These are phyloP conservation scores for Magnolia officinalis DNA, from an alignment of 164 flowering plant species.

Conservation along the genomic window DNA sequence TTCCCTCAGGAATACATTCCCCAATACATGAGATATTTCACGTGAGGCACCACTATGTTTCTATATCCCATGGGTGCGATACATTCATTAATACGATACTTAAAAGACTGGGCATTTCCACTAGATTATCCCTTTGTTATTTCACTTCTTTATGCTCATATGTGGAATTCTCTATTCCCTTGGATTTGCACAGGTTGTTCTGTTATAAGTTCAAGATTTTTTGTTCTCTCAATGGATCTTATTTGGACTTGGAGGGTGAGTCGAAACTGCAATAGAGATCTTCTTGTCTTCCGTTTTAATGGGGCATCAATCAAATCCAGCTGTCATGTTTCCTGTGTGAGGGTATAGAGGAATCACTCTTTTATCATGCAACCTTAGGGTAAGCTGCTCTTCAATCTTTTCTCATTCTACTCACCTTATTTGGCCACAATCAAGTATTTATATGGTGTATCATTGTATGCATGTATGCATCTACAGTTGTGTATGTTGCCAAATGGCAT, in stretches of 20 bases:
- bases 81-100: no score
- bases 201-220: neutral
- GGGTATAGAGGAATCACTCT: conserved; percentile 11
- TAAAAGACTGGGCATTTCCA: neutral
- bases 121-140: neutral
- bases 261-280: neutral
- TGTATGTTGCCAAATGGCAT: neutral
- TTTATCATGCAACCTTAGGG: neutral
- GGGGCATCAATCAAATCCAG: neutral
- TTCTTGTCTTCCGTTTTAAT: neutral
- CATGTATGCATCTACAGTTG: conserved; percentile 12
- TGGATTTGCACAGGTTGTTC: neutral
- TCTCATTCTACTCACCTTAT: neutral
- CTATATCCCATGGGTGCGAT: no score
- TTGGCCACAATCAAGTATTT: conserved; percentile 1
- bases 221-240: conserved; percentile 11
- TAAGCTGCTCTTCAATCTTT: conserved; percentile 8
- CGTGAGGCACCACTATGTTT: no score
- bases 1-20: no score
- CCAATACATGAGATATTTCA: no score
- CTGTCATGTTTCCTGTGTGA: neutral
- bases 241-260: conserved; percentile 2
- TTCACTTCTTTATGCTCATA: neutral
- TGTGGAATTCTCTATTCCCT: neutral
- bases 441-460: conserved; percentile 7